Base-by-base conservation (phyloP, 1,139 yeast species). In the Kluyveromyces sp. region DNA sequence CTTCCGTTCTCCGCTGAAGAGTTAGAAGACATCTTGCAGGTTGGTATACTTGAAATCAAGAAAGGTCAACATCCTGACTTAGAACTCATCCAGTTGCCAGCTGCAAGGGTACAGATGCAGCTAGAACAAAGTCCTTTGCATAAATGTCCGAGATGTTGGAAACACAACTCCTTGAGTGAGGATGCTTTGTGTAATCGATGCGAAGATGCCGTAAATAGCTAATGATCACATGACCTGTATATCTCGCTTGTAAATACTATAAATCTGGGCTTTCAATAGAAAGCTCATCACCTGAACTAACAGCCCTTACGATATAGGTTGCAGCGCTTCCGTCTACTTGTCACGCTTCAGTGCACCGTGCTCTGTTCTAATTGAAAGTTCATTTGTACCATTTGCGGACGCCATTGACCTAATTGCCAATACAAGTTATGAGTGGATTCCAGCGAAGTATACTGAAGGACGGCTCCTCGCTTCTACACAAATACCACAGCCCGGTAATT, bases 141-240 rank as follows among this genome's bases (percentile, higher is more conserved):
- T 16, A 87, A 87, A 56, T 92, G 98, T 61, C 95, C 95, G 2
- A 74, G 98, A 58, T 92, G 98, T 63, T 92, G 98, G 98, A 86
- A 86, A 57, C 80, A 67, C 57, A 75, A 76, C 13, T 70, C 94
- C 0, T 61, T 60, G 0, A 56, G 51, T 0, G 78, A 73, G 37
- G 78, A 77, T 13, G 58, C 60, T 2, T 68, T 89, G 28, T 92
- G 98, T 61, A 46, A 47, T 0, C 75, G 94, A 53, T 89, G 97
- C 65, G 77, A 74, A 8, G 63, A 63, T 1, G 80, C 68, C 8
- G 45, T 63, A 7, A 32, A 44, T 9, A 33, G n/a, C 12, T 18
- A 38, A 25, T 38, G 36, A 32, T 38, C 41, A 30, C 35, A 41
- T 38, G 26, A 37, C 39, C 42, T 33, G 34, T 34, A 38, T 29